phyloP scores from a whole-genome alignment of 345 rosid species.

The Crucihimalaya himalaica region DNA sequence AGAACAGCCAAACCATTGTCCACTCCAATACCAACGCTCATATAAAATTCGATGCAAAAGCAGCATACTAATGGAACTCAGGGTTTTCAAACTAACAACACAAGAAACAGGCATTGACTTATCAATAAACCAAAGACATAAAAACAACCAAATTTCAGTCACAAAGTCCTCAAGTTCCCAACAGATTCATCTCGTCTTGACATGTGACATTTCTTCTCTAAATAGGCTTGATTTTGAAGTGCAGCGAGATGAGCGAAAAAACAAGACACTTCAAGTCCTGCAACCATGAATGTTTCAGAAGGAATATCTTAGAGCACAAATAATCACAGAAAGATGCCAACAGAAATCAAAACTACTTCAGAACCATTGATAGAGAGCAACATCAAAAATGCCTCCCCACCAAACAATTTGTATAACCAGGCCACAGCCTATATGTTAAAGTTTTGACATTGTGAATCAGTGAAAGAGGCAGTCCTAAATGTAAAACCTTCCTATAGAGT shows the following conservation, averaged over 20 bases:
- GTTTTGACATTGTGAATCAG: not conserved
- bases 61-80: conserved; percentile 26
- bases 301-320: conserved; percentile 9
- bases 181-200: not conserved
- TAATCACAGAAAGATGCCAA: not conserved
- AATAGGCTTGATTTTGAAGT: conserved; percentile 99
- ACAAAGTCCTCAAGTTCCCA: conserved; percentile 6
- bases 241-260: conserved; percentile 97
- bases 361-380: conserved; percentile 1
- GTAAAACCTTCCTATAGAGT: not conserved
- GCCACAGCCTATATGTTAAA: not conserved
- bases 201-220: conserved; percentile 34
- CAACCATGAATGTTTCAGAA: conserved; percentile 40
- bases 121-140: conserved; percentile 16
- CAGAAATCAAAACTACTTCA: not conserved
- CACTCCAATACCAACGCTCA: conserved; percentile 16
- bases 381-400: not conserved
- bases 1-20: not conserved
- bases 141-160: conserved; percentile 18
- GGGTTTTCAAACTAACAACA: conserved; percentile 27
- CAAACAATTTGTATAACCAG: not conserved
- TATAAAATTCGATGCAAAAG: conserved; percentile 17
- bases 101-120: conserved; percentile 26
- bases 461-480: not conserved
- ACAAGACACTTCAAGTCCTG: conserved; percentile 99